Evolutionary conservation across 495 filamentous ascomycete species (phyloP).

Genomic region (Eremomyces bilateralis): DNA sequence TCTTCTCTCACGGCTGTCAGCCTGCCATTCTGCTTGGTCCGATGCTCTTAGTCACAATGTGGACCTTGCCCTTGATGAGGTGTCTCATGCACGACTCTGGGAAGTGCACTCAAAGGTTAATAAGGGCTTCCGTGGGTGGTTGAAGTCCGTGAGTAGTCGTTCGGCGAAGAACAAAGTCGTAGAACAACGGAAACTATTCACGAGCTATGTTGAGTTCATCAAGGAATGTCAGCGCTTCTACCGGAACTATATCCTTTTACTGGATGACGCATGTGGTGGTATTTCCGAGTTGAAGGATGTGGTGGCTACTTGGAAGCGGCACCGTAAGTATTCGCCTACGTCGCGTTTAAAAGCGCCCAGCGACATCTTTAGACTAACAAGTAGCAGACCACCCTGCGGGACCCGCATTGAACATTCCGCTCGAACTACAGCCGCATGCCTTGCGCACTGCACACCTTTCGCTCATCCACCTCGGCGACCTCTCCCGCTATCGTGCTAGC

Average conservation of each 20-base stretch:
- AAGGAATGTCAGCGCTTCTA: slow-evolving; percentile 78
- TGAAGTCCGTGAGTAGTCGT: too few relatives aligned
- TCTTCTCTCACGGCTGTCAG: too few relatives aligned
- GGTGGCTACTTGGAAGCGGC: slow-evolving; percentile 8
- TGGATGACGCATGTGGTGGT: slow-evolving; percentile 43
- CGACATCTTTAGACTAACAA: background rate
- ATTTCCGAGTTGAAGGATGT: slow-evolving; percentile 37
- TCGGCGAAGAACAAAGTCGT: slow-evolving; percentile 43
- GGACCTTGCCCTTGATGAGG: too few relatives aligned
- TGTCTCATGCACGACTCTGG: too few relatives aligned
- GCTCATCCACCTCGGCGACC: slow-evolving; percentile 70
- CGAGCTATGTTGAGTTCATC: slow-evolving; percentile 61
- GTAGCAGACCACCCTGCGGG: too few relatives aligned
- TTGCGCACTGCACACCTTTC: slow-evolving; percentile 46
- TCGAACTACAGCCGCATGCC: background rate
- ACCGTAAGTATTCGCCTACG: slow-evolving; percentile 2
- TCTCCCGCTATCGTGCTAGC: slow-evolving; percentile 55
- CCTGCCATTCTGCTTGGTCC: too few relatives aligned
- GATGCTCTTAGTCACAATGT: too few relatives aligned
- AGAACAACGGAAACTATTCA: slow-evolving; percentile 56
- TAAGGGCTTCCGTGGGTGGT: too few relatives aligned
- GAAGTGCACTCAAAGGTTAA: too few relatives aligned
- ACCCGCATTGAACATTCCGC: too few relatives aligned
- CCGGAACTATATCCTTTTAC: slow-evolving; percentile 54
- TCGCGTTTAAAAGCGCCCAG: background rate